These are phyloP conservation scores for Paraglomus occultum DNA, from an alignment of 192 early-diverging fungal species.

Conservation along the genomic window DNA sequence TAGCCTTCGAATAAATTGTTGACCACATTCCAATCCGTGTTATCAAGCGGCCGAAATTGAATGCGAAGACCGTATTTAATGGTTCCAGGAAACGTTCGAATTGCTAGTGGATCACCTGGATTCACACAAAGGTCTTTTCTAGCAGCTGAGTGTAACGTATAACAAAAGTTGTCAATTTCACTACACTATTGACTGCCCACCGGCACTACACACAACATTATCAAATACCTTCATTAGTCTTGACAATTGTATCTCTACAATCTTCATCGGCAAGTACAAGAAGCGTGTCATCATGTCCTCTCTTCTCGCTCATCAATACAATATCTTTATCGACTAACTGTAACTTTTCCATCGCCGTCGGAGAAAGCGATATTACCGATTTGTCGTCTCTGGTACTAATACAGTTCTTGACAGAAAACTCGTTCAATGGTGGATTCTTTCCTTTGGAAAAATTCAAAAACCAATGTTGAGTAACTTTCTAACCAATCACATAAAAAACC, in stretches of 20 bases:
- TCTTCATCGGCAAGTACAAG: constrained; percentile 78
- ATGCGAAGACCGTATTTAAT: constrained; percentile 87
- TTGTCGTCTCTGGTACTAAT: constrained; percentile 60
- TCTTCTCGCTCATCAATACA: constrained; percentile 82
- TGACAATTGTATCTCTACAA: constrained; percentile 75
- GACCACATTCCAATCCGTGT: constrained; percentile 79
- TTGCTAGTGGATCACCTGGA: constrained; percentile 79
- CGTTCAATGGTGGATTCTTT: constrained; percentile 94
- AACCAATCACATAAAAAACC: too few relatives aligned
- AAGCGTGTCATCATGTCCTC: constrained; percentile 80
- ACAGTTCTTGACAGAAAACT: constrained; percentile 94
- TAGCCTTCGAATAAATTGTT: constrained; percentile 86
- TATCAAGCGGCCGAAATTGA: constrained; percentile 83
- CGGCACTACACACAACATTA: neutral
- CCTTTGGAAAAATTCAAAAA: constrained; percentile 28
- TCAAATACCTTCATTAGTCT: constrained; percentile 64
- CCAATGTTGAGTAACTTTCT: too few relatives aligned
- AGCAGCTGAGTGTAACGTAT: constrained; percentile 46
- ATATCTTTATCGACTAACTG: constrained; percentile 80
- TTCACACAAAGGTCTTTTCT: constrained; percentile 80
- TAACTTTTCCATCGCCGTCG: constrained; percentile 74
- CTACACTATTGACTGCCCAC: neutral
- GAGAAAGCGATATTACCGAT: constrained; percentile 73
- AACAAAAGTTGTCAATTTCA: neutral
- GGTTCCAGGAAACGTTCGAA: constrained; percentile 77